These are phyloP conservation scores for Colletotrichum melonis DNA, from an alignment of 2,329 filamentous ascomycete genomes.

Conservation along the genomic window DNA sequence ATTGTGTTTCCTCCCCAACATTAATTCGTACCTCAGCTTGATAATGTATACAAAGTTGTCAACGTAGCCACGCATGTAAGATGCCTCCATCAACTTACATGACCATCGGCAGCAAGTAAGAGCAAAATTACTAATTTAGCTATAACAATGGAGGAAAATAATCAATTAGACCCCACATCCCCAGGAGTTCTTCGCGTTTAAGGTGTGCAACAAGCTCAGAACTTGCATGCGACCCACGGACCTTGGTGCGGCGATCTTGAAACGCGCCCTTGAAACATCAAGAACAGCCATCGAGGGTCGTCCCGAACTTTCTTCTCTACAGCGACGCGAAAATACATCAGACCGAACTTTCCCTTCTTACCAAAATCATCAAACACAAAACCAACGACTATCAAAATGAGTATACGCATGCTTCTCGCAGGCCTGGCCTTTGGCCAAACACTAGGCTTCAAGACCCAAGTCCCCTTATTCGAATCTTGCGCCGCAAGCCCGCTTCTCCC, in stretches of 20 bases:
- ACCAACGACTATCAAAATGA: constrained; percentile 1
- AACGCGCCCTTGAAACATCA: constrained; percentile 34
- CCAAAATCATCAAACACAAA: background rate
- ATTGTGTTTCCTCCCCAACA: too few relatives aligned
- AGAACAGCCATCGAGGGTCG: background rate
- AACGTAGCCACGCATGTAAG: too few relatives aligned
- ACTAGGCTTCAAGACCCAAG: background rate
- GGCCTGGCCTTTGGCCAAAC: background rate
- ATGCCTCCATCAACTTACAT: background rate
- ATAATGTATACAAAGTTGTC: too few relatives aligned
- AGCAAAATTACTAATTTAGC: background rate
- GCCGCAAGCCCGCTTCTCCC: constrained; percentile 27
- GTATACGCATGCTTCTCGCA: constrained; percentile 3
- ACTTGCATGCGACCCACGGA: constrained; percentile 1
- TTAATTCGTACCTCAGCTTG: too few relatives aligned
- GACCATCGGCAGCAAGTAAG: background rate
- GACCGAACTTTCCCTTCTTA: background rate
- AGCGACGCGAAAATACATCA: background rate
- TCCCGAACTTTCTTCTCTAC: background rate
- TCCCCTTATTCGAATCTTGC: constrained; percentile 9
- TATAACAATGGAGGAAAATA: background rate
- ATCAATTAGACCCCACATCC: background rate
- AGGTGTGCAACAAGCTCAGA: constrained; percentile 15
- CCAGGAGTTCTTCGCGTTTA: background rate
- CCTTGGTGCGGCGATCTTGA: constrained; percentile 28